Conservation (phyloP, 441 rosid species). For the Capsella rubella region DNA sequence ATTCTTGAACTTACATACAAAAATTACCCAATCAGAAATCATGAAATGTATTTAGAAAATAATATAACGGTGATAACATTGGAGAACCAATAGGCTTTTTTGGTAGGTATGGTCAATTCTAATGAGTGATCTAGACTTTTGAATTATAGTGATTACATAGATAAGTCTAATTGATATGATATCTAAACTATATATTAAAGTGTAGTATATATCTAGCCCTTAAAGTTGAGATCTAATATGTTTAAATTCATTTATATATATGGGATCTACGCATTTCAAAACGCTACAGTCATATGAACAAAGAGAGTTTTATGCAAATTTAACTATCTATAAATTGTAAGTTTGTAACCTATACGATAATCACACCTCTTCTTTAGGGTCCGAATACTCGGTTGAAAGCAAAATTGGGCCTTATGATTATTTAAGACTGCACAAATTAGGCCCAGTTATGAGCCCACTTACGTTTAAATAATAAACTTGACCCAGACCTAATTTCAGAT, state of each 20-base stretch:
- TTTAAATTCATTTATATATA: slow-evolving; percentile 2
- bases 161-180: too few relatives aligned
- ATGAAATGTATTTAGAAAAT: background rate
- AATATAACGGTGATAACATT: background rate
- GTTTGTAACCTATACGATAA: background rate
- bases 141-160: too few relatives aligned
- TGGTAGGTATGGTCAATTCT: background rate
- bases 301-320: background rate
- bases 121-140: background rate
- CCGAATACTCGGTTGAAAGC: background rate
- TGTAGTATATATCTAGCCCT: background rate
- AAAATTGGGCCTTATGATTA: background rate
- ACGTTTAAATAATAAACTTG: background rate
- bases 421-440: background rate
- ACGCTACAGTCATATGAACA: slow-evolving; percentile 4
- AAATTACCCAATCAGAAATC: background rate
- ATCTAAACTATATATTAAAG: background rate
- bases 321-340: background rate
- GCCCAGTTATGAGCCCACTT: background rate
- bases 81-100: background rate
- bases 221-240: background rate
- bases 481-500: background rate
- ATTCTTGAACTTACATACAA: too few relatives aligned
- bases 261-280: background rate
- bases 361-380: background rate